Conservation (phyloP, 176 grass and related monocot genomes). For the Triticum aestivum region IWGSC_CS_RefSeq_v2.1 NC_057795.1:850017-850516, state of each 20-base stretch:
- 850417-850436: too few relatives aligned
- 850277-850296: too few relatives aligned
- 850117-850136: slow-evolving; percentile 63
- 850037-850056: too few relatives aligned
- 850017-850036: too few relatives aligned
- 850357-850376: neutral
- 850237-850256: too few relatives aligned
- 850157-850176: slow-evolving; percentile 94
- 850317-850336: neutral
- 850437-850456: too few relatives aligned
- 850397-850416: neutral
- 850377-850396: neutral
- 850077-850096: too few relatives aligned
- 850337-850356: neutral
- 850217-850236: too few relatives aligned
- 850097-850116: slow-evolving; percentile 9
- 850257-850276: too few relatives aligned
- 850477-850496: too few relatives aligned
- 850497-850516: too few relatives aligned
- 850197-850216: slow-evolving; percentile 30
- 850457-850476: too few relatives aligned
- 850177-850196: slow-evolving; percentile 98
- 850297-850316: neutral
- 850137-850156: slow-evolving; percentile 89
- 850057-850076: neutral